Conservation (phyloP, 805 yeast species). For the Cyberlindnera maritima region DNA sequence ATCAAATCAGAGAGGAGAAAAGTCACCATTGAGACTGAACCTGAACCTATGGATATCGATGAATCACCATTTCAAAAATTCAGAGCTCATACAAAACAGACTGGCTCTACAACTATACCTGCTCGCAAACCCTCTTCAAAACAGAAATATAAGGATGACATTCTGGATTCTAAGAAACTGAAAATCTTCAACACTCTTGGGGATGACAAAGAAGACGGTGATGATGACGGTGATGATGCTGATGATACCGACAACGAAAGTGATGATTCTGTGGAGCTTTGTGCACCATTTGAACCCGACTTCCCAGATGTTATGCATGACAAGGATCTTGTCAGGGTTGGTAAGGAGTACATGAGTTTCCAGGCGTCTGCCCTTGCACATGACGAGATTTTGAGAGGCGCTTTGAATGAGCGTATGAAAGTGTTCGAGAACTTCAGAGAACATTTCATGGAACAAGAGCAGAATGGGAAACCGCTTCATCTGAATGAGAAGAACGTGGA, state of each 20-base stretch:
- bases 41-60: too few relatives aligned
- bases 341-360: neutral
- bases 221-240: neutral
- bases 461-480: neutral
- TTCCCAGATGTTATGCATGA: neutral
- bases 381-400: neutral
- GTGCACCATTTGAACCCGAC: neutral
- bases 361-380: neutral
- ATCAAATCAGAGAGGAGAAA: too few relatives aligned
- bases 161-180: neutral
- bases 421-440: neutral
- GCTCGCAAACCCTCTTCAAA: neutral
- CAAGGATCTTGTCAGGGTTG: neutral
- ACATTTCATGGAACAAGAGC: neutral
- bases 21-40: too few relatives aligned
- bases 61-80: too few relatives aligned
- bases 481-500: neutral
- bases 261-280: neutral
- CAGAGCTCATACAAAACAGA: neutral
- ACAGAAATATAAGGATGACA: neutral
- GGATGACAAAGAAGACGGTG: too few relatives aligned
- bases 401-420: neutral
- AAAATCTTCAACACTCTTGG: neutral
- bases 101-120: neutral
- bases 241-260: conserved; percentile 1